These are phyloP conservation scores for Fraxinus greggii DNA, from an alignment of 305 asterid genomes.

Conservation along the genomic window DNA sequence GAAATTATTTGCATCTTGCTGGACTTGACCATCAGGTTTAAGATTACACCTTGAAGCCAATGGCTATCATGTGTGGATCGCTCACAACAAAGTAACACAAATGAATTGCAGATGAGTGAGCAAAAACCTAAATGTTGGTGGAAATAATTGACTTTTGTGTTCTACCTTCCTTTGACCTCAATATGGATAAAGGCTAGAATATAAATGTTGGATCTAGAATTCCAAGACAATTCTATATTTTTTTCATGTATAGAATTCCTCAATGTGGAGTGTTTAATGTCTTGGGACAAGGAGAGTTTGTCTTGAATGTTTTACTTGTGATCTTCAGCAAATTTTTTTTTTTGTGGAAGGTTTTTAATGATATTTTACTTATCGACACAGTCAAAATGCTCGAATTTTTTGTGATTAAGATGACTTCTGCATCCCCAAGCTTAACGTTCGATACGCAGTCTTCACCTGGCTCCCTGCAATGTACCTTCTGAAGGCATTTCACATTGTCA, in stretches of 20 bases:
- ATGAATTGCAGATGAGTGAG: neutral
- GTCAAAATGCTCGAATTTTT: neutral
- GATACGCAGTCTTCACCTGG: neutral
- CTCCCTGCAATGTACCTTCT: neutral
- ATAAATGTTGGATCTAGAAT: neutral
- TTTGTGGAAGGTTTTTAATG: neutral
- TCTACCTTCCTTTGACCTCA: neutral
- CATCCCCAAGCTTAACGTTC: neutral
- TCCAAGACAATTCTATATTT: neutral
- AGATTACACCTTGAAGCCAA: neutral
- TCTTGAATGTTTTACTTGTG: neutral
- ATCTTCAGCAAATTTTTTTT: neutral
- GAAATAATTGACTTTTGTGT: neutral
- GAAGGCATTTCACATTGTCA: neutral
- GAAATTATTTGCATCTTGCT: neutral
- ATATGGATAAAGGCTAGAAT: neutral
- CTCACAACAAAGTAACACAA: neutral
- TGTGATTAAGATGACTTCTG: neutral
- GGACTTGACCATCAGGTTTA: neutral
- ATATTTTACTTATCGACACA: neutral
- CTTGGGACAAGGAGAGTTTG: neutral
- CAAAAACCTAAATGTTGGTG: conserved; percentile 1
- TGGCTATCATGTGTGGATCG: neutral
- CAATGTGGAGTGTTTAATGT: neutral
- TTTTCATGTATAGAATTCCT: too few species aligned